phyloP scores from a whole-genome alignment of 257 asterid species.

The Solanum rostratum region DNA sequence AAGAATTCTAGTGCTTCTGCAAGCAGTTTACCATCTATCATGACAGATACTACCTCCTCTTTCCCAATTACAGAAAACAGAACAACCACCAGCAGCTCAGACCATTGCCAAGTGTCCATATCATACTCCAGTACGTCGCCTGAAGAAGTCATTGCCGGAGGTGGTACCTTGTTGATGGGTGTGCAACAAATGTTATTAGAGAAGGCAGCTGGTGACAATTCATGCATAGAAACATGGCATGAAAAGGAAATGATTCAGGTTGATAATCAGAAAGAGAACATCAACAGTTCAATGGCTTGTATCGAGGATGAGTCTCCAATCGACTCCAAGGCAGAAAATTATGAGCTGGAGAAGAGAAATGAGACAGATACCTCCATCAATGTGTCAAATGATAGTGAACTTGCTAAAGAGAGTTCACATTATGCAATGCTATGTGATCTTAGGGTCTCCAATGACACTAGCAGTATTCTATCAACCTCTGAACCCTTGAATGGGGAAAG shows the following conservation, averaged over 20 bases:
- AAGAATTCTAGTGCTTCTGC: conserved; percentile 1
- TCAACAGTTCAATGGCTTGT: not conserved
- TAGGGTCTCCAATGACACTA: not conserved
- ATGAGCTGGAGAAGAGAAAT: not conserved
- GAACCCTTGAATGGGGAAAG: not conserved
- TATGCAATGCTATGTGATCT: not conserved
- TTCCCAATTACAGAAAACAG: not conserved
- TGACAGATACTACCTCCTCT: not conserved
- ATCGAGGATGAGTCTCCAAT: not conserved
- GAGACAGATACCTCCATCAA: not conserved
- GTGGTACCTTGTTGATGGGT: conserved; percentile 12
- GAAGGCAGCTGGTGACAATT: conserved; percentile 9
- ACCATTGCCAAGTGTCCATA: not conserved
- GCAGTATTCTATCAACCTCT: not conserved
- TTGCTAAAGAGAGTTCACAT: conserved; percentile 3
- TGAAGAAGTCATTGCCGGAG: conserved; percentile 18
- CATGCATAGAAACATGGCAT: conserved; percentile 3
- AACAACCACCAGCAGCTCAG: not conserved
- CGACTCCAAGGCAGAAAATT: not conserved
- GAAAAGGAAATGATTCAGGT: not conserved
- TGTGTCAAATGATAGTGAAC: not conserved
- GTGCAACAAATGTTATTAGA: conserved; percentile 14
- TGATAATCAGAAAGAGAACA: conserved; percentile 9
- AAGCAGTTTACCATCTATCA: not conserved
- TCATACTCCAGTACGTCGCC: conserved; percentile 5